A percentile compares a stretch with the other conserved stretches of the same genome.
Evolutionary conservation across 352 stramenopile species (phyloP).

Genomic region (Phytophthora pluvialis): DNA sequence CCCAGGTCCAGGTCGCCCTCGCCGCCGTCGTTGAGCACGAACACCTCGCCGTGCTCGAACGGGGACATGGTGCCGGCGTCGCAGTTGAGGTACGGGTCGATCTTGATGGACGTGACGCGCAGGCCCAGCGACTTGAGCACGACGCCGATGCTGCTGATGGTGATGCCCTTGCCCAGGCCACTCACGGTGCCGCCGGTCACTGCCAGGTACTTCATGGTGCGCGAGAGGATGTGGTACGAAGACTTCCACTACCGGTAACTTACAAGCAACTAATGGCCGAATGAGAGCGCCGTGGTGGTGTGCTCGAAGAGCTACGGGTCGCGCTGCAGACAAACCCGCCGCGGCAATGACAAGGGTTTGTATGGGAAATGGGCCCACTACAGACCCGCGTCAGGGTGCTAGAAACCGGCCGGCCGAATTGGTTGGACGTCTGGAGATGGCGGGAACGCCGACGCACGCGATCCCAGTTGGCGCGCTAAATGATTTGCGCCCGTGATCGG

Average conservation of each 20-base stretch:
- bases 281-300: slow-evolving; percentile 13
- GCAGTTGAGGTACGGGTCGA: slow-evolving; percentile 99
- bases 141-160: slow-evolving; percentile 97
- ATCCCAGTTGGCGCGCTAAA: slow-evolving; percentile 19
- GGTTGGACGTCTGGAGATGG: slow-evolving; percentile 34
- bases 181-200: slow-evolving; percentile 98
- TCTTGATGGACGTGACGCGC: slow-evolving; percentile 98
- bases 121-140: slow-evolving; percentile 97
- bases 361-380: slow-evolving; percentile 24
- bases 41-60: slow-evolving; percentile 97
- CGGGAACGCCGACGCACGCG: slow-evolving; percentile 9
- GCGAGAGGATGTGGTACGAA: slow-evolving; percentile 2
- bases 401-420: slow-evolving; percentile 29
- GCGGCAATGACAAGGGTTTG: slow-evolving; percentile 1
- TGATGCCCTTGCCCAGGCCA: slow-evolving; percentile 99
- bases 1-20: slow-evolving; percentile 98
- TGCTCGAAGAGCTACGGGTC: slow-evolving; percentile 33
- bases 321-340: neutral
- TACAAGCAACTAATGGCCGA: slow-evolving; percentile 26
- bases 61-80: slow-evolving; percentile 98
- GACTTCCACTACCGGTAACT: slow-evolving; percentile 20
- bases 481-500: slow-evolving; percentile 18
- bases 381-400: neutral
- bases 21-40: slow-evolving; percentile 97
- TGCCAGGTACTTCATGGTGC: slow-evolving; percentile 97